Base-by-base conservation (phyloP, 2,329 filamentous ascomycete species). In the Colletotrichum sp. region DNA sequence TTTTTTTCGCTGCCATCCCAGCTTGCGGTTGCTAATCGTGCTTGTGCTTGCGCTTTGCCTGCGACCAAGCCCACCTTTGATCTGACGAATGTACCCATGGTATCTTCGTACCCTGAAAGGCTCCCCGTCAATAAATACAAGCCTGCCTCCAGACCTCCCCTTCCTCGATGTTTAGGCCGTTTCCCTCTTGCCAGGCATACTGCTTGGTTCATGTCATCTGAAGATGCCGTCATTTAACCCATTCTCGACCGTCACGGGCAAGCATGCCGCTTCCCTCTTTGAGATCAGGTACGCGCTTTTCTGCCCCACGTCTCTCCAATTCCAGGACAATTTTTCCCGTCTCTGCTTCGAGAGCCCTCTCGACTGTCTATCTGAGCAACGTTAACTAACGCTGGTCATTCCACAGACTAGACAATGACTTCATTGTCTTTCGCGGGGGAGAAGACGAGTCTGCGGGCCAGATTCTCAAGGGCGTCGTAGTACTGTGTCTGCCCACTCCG, bases 381-480 rank as follows among this genome's bases (percentile, higher is more conserved):
- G n/a, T 52, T 52, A 12, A 75, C 80, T 77, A 63, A 75, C 74
- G 24, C 34, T 78, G 67, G 57, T 52, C 21, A 36, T n/a, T 55
- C 15, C 26, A 52, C 80, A 96, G 94, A 68, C 90, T 96, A 76
- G 94, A 96, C 68, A 93, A 94, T 81, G 93, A 95, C 80, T 94
- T 96, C 73, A 91, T 96, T 75, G 93, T 96, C 34, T 93, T 97
- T 78, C 93, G 94, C 69, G 95, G 95, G 76, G 90, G 87, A 79
- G 93, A 95, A 72, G 89, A 94, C 82, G 95, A 96, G 82, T 94
- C 94, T 63, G 91, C 94, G 59, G 94, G 93, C 77, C 94, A 95
- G 80, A 85, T 94, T 70, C 86, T 97, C 78, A 94, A 93, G 81
- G 95, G 95, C 63, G 91, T 91, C 28, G 86, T 96, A 36, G 93